Evolutionary conservation across 768 basidiomycete genomes (phyloP), one percentile per base, ranked within the genome.

Genomic region (Mycena leptocephala): DNA sequence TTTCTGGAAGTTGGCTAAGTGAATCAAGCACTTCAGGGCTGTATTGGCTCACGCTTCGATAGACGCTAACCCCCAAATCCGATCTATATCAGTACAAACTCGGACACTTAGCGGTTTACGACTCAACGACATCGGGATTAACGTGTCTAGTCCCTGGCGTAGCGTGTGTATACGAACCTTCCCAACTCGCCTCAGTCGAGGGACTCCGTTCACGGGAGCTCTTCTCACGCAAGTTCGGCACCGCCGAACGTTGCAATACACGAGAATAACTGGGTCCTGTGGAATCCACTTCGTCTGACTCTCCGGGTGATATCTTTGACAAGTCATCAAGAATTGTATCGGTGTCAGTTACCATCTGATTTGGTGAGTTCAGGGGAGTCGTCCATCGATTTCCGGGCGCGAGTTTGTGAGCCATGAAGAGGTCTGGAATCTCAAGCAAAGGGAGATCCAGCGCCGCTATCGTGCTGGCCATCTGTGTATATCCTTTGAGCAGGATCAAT

Each of bases 401-500:
- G 22, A 93, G 86, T 84, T 93, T 94, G 69, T 91, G 85, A 26
- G 88, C 46, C 77, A 94, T 87, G 81, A 95, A 95, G 51, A 95
- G 87, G 70, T 91, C 87, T 30, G 92, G 88, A 68, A 93, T 86
- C 22, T 83, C 85, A 75, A 93, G 82, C 35, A 85, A 84, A 4
- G 93, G 92, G 43, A 94, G 87, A 33, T 83, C 83, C 33, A 94
- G 89, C n/a, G 88, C 89, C 68, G 85, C 84, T 77, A 94, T 91
- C 75, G 91, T 92, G 48, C 86, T 81, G 22, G 93, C 93, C 80
- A 93, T 88, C 16, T 93, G 90, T 48, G 86, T 82, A 82, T 94
- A 94, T 70, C 92, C 89, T 84, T 89, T 91, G 62, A 95, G 87
- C 39, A 95, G 87, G 73, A 92, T 87, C 76, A 95, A 86, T 84